Evolutionary conservation across 768 basidiomycete genomes (phyloP), one percentile per base, ranked within the genome.

Genomic region (Podaxis sp.): DNA sequence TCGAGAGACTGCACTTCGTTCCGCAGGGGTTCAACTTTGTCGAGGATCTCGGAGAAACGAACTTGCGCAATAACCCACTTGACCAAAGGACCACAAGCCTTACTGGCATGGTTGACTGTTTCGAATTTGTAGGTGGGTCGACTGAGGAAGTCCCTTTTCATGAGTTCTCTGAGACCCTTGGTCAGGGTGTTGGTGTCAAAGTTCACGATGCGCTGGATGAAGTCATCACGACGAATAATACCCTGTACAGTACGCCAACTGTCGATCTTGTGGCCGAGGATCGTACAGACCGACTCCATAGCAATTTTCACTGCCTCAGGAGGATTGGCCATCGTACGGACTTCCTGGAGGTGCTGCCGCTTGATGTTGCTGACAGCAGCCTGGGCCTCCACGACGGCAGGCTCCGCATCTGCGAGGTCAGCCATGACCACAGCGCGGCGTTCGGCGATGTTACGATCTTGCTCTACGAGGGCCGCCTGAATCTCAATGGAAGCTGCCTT

Each of bases 51-150:
- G 10, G 97, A 98, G 79, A 93, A 99, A 32, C 86, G 86, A 52
- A 98, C 94, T 77, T 99, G 97, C 1, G 97, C 97, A 59, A 98
- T 82, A 9, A 87, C 96, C 97, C 97, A 98, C 74, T 98, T 97
- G 64, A 96, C 95, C 52, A 99, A 86, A 9, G 97, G 97, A 27
- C 97, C 97, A 70, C 96, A 98, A 28, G 97, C 97, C 77, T 89
- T 92, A 74, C 92, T 95, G 25, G 97, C 97, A 58, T 91, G 88
- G 68, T 98, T 90, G 40, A 98, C 95, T 4, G 82, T 90, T 72
- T 98, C 97, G 70, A 93, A 98, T 72, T 93, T 98, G 79, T 88
- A 99, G 3, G 88, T 85, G 0, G 95, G 90, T 21, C 90, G 86
- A 66, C 89, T 90, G 65, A 99, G 79, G 81, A 93, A 99, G 58